Evolutionary conservation across 2,329 filamentous ascomycete species (phyloP).

Genomic region (Colletotrichum sp.): DNA sequence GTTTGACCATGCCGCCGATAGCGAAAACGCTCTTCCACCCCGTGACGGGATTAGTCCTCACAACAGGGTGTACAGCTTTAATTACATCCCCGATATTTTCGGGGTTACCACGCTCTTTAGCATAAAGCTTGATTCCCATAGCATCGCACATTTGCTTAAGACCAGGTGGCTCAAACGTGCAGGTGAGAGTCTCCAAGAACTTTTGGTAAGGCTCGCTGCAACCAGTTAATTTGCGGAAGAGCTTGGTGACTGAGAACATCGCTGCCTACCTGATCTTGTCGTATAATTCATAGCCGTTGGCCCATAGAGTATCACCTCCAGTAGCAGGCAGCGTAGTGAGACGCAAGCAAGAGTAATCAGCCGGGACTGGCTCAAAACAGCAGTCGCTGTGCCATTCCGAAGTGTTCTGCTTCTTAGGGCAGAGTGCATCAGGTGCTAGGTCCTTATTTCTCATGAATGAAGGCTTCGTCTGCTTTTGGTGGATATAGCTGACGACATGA

Average conservation of each 20-base stretch:
- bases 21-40: conserved; percentile 61
- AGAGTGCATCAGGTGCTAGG: conserved; percentile 24
- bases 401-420: conserved; percentile 34
- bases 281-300: conserved; percentile 66
- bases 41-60: conserved; percentile 65
- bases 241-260: accelerated
- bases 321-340: conserved; percentile 59
- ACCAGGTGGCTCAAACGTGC: conserved; percentile 36
- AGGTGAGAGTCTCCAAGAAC: conserved; percentile 52
- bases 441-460: conserved; percentile 41
- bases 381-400: conserved; percentile 56
- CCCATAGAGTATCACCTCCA: conserved; percentile 67
- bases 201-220: conserved; percentile 46
- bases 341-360: conserved; percentile 65
- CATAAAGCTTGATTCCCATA: conserved; percentile 39
- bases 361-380: conserved; percentile 62
- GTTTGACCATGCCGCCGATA: conserved; percentile 54
- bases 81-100: conserved; percentile 60
- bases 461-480: conserved; percentile 50
- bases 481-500: conserved; percentile 63
- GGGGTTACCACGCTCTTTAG: conserved; percentile 52
- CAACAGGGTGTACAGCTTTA: conserved; percentile 53
- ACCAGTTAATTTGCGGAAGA: neutral
- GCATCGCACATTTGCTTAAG: conserved; percentile 34
- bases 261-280: conserved; percentile 46